phyloP scores from a whole-genome alignment of 192 early-diverging fungal genomes.

The Physocladia obscura region DNA sequence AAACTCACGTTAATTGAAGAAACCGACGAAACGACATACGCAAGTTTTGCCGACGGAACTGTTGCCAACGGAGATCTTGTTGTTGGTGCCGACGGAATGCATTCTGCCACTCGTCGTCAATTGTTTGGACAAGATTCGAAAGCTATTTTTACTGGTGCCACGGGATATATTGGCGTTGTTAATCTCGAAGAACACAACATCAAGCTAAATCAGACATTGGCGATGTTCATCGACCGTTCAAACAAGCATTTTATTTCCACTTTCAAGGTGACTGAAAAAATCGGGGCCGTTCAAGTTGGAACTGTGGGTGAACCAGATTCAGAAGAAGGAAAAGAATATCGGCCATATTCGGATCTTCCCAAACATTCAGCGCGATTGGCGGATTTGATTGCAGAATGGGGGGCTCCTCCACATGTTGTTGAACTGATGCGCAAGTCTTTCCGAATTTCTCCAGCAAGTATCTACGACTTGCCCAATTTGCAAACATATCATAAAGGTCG shows the following conservation, averaged over 20 bases:
- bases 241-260: not conserved
- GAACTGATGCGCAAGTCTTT: not conserved
- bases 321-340: not conserved
- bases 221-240: slow-evolving; percentile 6
- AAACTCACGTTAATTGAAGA: not conserved
- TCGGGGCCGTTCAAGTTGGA: not conserved
- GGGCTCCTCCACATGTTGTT: not conserved
- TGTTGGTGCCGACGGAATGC: slow-evolving; percentile 22
- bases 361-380: slow-evolving; percentile 7
- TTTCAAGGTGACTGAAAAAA: not conserved
- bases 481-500: slow-evolving; percentile 14
- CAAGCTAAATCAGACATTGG: not conserved
- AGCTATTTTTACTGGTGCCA: slow-evolving; percentile 9
- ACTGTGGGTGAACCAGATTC: not conserved
- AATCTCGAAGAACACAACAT: not conserved
- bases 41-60: slow-evolving; percentile 4
- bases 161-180: slow-evolving; percentile 6
- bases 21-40: not conserved
- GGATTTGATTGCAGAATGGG: slow-evolving; percentile 8
- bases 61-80: slow-evolving; percentile 1
- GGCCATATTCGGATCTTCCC: slow-evolving; percentile 4
- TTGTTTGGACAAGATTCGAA: slow-evolving; percentile 28
- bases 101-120: slow-evolving; percentile 5
- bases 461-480: slow-evolving; percentile 7
- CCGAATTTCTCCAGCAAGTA: not conserved